Conservation (phyloP, 164 flowering plant genomes). For the Sextonia rubra region DNA sequence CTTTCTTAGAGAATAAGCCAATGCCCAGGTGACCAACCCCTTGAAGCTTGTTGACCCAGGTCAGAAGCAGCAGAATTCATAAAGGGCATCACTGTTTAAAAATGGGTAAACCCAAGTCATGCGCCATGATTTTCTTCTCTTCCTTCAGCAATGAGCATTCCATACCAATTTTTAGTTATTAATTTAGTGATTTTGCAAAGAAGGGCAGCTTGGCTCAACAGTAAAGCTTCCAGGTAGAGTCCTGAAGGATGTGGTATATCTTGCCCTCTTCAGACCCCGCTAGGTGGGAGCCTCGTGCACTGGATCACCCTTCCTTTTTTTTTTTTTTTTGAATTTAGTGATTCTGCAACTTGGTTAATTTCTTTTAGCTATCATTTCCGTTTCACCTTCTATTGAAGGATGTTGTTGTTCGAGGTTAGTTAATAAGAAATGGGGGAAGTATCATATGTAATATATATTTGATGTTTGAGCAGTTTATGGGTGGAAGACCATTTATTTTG, state of each 20-base stretch:
- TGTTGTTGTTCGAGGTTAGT: neutral
- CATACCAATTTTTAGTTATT: neutral
- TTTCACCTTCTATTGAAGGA: neutral
- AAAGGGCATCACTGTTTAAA: neutral
- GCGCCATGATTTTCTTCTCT: neutral
- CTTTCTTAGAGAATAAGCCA: constrained; percentile 70
- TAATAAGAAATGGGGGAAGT: neutral
- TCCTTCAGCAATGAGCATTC: neutral
- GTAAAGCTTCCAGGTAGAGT: too few species aligned
- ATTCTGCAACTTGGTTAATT: neutral
- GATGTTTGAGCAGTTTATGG: too few species aligned
- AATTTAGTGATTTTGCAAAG: neutral
- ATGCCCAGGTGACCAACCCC: constrained; percentile 39
- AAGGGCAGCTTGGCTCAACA: too few species aligned
- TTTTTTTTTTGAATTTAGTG: too few species aligned
- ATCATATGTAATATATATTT: too few species aligned
- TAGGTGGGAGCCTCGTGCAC: too few species aligned
- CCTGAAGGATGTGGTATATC: too few species aligned
- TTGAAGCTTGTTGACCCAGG: constrained; percentile 1
- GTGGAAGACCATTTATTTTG: too few species aligned
- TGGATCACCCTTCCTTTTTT: too few species aligned
- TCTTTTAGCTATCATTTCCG: neutral
- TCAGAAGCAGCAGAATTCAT: constrained; percentile 11
- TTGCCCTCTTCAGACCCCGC: too few species aligned
- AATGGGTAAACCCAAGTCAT: neutral